A percentile compares a stretch with the other conserved stretches of the same genome.
phyloP scores from a whole-genome alignment of 495 filamentous ascomycete genomes.

The Penicillium herquei region DNA sequence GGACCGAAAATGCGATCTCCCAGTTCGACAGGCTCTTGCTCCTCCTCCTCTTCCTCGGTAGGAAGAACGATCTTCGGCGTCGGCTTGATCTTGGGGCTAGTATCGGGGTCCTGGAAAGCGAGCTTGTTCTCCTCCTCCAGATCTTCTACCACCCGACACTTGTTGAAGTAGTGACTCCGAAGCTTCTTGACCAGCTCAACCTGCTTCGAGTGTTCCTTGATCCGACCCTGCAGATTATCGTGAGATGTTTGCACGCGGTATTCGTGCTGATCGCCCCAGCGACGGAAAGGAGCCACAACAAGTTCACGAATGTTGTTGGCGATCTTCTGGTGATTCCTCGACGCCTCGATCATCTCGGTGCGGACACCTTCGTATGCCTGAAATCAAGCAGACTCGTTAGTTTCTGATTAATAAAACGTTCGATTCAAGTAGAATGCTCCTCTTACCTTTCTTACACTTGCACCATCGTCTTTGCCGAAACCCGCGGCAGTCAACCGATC shows the following conservation, averaged over 20 bases:
- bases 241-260: constrained; percentile 87
- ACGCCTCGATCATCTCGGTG: constrained; percentile 88
- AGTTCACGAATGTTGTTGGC: constrained; percentile 93
- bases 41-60: constrained; percentile 59
- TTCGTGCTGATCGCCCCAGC: constrained; percentile 95
- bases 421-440: not conserved
- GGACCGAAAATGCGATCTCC: constrained; percentile 82
- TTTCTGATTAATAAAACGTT: not conserved
- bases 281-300: constrained; percentile 87
- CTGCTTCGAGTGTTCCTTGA: constrained; percentile 91
- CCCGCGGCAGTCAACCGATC: constrained; percentile 75
- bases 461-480: constrained; percentile 91
- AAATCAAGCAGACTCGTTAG: not conserved
- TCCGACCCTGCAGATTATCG: constrained; percentile 82
- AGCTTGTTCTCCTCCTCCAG: constrained; percentile 98
- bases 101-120: constrained; percentile 83
- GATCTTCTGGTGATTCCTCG: constrained; percentile 90
- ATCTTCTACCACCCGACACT: constrained; percentile 93
- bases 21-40: constrained; percentile 82
- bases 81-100: constrained; percentile 46
- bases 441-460: constrained; percentile 87
- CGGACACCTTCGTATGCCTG: constrained; percentile 96
- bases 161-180: constrained; percentile 96
- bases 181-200: constrained; percentile 86
- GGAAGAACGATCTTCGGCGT: constrained; percentile 63